Percentiles rank a stretch among this genome's conserved stretches.
Evolutionary conservation across 495 filamentous ascomycete species (phyloP).

Genomic region (Neurospora sp.): DNA sequence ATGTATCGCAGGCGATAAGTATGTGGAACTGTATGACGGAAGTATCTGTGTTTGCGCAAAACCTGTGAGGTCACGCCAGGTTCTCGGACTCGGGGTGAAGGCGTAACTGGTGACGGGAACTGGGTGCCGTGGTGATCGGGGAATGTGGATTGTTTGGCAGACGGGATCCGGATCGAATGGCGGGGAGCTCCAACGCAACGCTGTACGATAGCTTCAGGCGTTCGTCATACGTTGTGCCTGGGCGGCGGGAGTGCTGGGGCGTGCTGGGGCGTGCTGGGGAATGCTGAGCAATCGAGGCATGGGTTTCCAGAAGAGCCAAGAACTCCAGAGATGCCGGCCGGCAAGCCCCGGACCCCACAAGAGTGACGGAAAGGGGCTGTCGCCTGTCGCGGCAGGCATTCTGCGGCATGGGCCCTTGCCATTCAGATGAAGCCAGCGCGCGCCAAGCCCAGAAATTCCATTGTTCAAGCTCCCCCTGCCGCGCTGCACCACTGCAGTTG

Average conservation of each 20-base stretch:
- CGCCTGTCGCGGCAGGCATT: background rate
- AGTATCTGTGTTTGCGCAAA: background rate
- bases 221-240: constrained; percentile 22
- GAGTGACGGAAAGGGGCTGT: background rate
- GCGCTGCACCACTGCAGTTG: constrained; percentile 6
- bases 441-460: constrained; percentile 13
- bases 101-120: background rate
- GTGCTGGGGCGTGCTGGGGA: background rate
- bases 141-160: background rate
- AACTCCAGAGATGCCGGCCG: background rate
- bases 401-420: background rate
- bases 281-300: background rate
- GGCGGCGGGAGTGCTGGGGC: constrained; percentile 1
- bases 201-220: constrained; percentile 1
- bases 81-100: background rate
- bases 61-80: background rate
- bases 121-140: background rate
- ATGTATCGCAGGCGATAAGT: background rate
- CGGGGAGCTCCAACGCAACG: background rate
- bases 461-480: background rate
- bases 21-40: background rate
- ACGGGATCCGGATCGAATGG: background rate
- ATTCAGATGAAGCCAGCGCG: background rate
- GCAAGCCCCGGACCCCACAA: background rate
- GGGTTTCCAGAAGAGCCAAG: background rate